Conservation (phyloP, 2,329 filamentous ascomycete species). For the Calonectria multiphialidica region DNA sequence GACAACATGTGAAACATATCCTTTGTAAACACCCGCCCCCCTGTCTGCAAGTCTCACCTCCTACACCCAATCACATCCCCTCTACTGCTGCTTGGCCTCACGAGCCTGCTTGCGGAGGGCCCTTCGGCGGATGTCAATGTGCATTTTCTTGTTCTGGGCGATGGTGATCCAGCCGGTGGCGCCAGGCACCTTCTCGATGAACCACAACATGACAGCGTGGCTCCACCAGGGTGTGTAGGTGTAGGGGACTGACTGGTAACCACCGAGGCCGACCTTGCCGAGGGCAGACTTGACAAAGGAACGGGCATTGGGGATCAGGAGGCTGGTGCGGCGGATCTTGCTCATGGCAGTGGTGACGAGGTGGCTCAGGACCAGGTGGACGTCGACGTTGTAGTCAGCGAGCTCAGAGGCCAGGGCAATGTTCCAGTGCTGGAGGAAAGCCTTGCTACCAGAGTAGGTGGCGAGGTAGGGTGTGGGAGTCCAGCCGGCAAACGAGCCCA, state of each 20-base stretch:
- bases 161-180: conserved; percentile 61
- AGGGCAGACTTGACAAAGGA: conserved; percentile 85
- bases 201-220: conserved; percentile 90
- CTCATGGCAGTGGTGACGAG: conserved; percentile 97
- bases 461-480: conserved; percentile 92
- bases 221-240: conserved; percentile 95
- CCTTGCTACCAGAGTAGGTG: conserved; percentile 97
- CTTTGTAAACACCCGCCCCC: background rate
- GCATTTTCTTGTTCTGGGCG: conserved; percentile 74
- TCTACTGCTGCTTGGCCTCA: conserved; percentile 77
- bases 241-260: conserved; percentile 82
- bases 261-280: conserved; percentile 83
- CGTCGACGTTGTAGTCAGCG: conserved; percentile 82
- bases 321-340: conserved; percentile 86
- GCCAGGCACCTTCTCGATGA: conserved; percentile 71
- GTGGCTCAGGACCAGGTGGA: conserved; percentile 93
- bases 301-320: conserved; percentile 84
- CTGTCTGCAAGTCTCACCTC: background rate
- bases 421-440: conserved; percentile 97
- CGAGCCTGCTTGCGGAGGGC: conserved; percentile 87
- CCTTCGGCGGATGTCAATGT: conserved; percentile 83
- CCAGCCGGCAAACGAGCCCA: conserved; percentile 96
- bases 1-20: background rate
- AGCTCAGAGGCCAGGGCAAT: conserved; percentile 87
- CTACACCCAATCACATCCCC: background rate